Percentiles rank a stretch among this genome's conserved stretches.
These are phyloP conservation scores for Solanum dulcamara DNA, from an alignment of 257 asterid species.

Conservation along the genomic window DNA sequence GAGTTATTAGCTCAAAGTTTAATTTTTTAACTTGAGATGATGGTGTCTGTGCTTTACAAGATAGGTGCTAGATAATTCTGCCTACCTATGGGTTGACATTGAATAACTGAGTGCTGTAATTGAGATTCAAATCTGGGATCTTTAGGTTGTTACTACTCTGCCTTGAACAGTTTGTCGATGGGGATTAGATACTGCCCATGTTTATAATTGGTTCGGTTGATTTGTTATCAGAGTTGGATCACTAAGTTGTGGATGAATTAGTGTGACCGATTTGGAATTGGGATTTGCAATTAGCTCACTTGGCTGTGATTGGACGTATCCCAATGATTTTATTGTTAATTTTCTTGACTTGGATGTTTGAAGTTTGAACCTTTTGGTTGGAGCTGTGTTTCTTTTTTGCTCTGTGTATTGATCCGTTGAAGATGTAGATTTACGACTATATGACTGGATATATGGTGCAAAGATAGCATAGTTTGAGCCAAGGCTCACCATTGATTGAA, in stretches of 20 bases:
- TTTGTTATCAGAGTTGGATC: not conserved
- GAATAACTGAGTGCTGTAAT: not conserved
- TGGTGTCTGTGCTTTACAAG: not conserved
- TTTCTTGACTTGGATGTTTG: not conserved
- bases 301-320: not conserved
- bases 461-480: not conserved
- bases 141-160: not conserved
- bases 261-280: not conserved
- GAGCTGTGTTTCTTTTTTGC: not conserved
- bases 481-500: not conserved
- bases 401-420: not conserved
- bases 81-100: not conserved
- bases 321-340: not conserved
- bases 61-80: not conserved
- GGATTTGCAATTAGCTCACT: not conserved
- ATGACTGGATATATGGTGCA: not conserved
- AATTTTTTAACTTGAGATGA: not conserved
- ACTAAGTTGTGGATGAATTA: not conserved
- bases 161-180: not conserved
- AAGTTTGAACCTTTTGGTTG: not conserved
- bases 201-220: not conserved
- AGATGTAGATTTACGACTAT: not conserved
- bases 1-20: not conserved
- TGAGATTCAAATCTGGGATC: not conserved
- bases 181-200: not conserved